phyloP scores from a whole-genome alignment of 2,329 filamentous ascomycete genomes.

The Alternaria triticina region DNA sequence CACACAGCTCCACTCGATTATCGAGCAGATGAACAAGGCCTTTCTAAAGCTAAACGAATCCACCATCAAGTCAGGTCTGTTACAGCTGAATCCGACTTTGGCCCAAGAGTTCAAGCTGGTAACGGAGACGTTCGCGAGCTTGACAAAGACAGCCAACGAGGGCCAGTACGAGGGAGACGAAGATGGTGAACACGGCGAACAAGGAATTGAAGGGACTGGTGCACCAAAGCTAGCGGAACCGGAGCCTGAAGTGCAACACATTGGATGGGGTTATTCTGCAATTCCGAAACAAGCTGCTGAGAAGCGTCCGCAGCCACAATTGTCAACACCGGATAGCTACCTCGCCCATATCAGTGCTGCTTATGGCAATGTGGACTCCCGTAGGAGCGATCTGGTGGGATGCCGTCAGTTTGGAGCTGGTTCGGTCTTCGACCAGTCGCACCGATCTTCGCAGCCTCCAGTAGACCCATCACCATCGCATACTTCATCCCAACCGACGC shows the following conservation, averaged over 20 bases:
- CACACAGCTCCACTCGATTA: constrained; percentile 69
- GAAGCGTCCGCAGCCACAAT: constrained; percentile 2
- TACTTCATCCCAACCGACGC: constrained; percentile 5
- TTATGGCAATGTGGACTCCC: constrained; percentile 5
- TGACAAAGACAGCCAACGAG: constrained; percentile 57
- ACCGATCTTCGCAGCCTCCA: constrained; percentile 4
- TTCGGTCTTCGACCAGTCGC: constrained; percentile 30
- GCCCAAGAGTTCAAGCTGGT: constrained; percentile 63
- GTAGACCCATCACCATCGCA: constrained; percentile 2
- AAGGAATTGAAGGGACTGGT: constrained; percentile 8
- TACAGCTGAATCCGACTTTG: constrained; percentile 64
- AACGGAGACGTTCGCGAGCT: constrained; percentile 64
- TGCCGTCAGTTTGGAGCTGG: constrained; percentile 22
- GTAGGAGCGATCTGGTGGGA: constrained; percentile 16
- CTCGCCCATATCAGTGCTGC: constrained; percentile 15
- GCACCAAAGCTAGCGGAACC: constrained; percentile 2
- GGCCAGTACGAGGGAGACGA: constrained; percentile 36
- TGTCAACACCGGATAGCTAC: constrained; percentile 18
- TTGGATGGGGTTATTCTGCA: constrained; percentile 38
- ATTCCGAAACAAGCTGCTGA: not conserved
- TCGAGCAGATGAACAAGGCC: constrained; percentile 75
- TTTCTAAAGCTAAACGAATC: constrained; percentile 73
- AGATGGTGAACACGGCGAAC: constrained; percentile 41
- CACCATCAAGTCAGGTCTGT: constrained; percentile 63
- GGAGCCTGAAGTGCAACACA: constrained; percentile 17